Evolutionary conservation across 140 eudicot species (phyloP).

Genomic region (Oenanthe javanica): DNA sequence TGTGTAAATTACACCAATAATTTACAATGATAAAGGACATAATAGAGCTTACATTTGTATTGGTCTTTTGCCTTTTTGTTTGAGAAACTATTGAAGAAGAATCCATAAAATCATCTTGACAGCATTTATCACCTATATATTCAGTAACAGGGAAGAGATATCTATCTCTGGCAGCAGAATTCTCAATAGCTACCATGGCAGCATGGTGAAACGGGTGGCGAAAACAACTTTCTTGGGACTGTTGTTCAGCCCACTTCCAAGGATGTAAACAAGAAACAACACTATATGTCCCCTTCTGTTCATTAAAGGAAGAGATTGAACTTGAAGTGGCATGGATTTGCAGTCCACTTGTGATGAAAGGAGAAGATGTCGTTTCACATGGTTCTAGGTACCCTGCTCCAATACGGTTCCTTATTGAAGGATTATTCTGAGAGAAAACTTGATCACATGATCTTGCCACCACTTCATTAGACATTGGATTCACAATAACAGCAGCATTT

Average conservation of each 20-base stretch:
- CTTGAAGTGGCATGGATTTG: slow-evolving; percentile 18
- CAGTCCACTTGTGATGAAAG: slow-evolving; percentile 10
- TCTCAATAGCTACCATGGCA: slow-evolving; percentile 79
- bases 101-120: slow-evolving; percentile 25
- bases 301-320: slow-evolving; percentile 22
- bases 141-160: slow-evolving; percentile 48
- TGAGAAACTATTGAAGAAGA: slow-evolving; percentile 33
- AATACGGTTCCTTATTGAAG: neutral
- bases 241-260: slow-evolving; percentile 59
- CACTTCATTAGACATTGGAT: slow-evolving; percentile 60
- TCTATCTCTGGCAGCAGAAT: slow-evolving; percentile 78
- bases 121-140: slow-evolving; percentile 14
- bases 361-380: slow-evolving; percentile 20
- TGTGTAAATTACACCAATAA: neutral
- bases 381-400: slow-evolving; percentile 7
- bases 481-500: slow-evolving; percentile 88
- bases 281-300: slow-evolving; percentile 17
- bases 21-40: neutral
- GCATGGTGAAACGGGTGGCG: slow-evolving; percentile 95
- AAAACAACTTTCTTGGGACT: slow-evolving; percentile 21
- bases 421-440: slow-evolving; percentile 29
- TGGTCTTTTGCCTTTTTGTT: slow-evolving; percentile 57
- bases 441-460: slow-evolving; percentile 71
- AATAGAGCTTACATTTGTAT: slow-evolving; percentile 36
- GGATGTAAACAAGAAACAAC: slow-evolving; percentile 71